Base-by-base conservation (phyloP, 306 rosid species). In the Castanospermum australe region DNA sequence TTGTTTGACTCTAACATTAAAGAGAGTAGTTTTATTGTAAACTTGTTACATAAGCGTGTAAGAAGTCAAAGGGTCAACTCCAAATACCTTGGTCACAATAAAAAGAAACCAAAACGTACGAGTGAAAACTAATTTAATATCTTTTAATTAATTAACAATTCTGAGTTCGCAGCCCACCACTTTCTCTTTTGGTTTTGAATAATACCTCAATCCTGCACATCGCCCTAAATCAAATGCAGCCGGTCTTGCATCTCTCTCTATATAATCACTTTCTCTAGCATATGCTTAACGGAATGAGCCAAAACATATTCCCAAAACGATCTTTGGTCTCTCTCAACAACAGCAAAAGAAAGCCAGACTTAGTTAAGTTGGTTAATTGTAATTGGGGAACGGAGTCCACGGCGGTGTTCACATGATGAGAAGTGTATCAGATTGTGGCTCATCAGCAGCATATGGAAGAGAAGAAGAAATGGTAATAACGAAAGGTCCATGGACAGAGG, bases 401-500 rank as follows among this genome's bases (percentile, higher is more conserved):
- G 22, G 59, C 28, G 35, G 47, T 60, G 67, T 42, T 56, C 67
- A 79, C 17, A 45, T 57, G 32, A 74, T 44, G 59, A 74, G 83
- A 76, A 83, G 66, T 48, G 45, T 79, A 70, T 82, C 82, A 17
- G 86, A 80, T 51, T 33, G 79, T 59, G 85, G 72, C 6, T 79
- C 82, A 2, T 70, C 76, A 61, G 73, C 47, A 9, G 18, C 73
- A 63, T 14, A 41, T 67, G 82, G 48, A 71, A 44, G 56, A 24
- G 86, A 85, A 77, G 87, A 80, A 20, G 84, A 51, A 2, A 59
- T 54, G 70, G 79, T 17, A 8, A 47, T 89, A 8, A 84, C 65
- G 79, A 91, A 88, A 87, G 97, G 97, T 67, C 85, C 92, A 45
- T 91, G 97, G 97, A 89, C 89, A 17, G 90, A 84, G 10, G 90